Conservation (phyloP, 2,329 filamentous ascomycete genomes). For the Monilinia aucupariae region DNA sequence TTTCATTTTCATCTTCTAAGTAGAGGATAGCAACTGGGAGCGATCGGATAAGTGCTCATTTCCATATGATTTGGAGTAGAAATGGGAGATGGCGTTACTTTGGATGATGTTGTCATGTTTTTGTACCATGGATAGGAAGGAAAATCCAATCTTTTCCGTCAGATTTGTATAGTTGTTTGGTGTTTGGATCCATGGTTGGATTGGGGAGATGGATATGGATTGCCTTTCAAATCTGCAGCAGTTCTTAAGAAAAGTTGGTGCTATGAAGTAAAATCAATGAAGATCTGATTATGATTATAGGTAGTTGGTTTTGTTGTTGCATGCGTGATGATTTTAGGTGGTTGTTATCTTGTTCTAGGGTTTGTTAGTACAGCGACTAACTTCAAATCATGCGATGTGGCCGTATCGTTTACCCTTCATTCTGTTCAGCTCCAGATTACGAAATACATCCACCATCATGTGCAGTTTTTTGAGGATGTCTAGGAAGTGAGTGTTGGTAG, state of each 20-base stretch:
- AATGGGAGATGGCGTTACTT: conserved; percentile 7
- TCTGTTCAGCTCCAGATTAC: not conserved
- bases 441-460: not conserved
- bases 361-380: not conserved
- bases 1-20: conserved; percentile 4
- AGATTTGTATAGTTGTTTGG: conserved; percentile 14
- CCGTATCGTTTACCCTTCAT: not conserved
- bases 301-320: not conserved
- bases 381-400: not conserved
- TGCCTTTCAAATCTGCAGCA: not conserved
- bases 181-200: conserved; percentile 2
- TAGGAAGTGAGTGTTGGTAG: not conserved
- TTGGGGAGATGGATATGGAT: not conserved
- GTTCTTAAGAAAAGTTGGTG: not conserved
- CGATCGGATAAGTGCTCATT: conserved; percentile 9
- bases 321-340: not conserved
- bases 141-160: not conserved
- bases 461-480: too few relatives aligned
- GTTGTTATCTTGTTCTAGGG: not conserved
- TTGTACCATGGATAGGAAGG: conserved; percentile 5
- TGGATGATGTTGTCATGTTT: conserved; percentile 5
- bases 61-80: not conserved
- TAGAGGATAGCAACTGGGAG: conserved; percentile 9
- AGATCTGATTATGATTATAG: not conserved
- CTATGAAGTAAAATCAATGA: not conserved